phyloP scores from a whole-genome alignment of 2,329 filamentous ascomycete genomes.

The Fusarium ramigenum region DNA sequence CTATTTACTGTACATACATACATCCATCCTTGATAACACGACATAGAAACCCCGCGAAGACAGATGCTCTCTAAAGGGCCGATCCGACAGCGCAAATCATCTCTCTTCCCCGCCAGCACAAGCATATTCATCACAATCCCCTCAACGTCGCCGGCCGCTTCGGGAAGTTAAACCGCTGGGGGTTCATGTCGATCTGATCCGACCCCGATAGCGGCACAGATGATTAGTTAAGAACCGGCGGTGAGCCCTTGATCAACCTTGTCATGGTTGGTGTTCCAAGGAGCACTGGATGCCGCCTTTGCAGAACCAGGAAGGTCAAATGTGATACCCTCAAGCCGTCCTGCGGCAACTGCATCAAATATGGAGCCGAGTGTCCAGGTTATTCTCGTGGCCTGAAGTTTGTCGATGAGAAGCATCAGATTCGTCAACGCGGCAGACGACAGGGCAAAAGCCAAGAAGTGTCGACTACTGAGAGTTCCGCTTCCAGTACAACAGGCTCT shows the following conservation, averaged over 20 bases:
- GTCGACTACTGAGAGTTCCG: slow-evolving; percentile 10
- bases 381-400: slow-evolving; percentile 53
- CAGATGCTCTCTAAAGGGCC: background rate
- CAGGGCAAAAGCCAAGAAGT: slow-evolving; percentile 1
- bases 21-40: background rate
- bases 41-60: background rate
- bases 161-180: slow-evolving; percentile 31
- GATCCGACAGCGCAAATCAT: slow-evolving; percentile 22
- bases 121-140: slow-evolving; percentile 12
- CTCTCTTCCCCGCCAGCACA: slow-evolving; percentile 11
- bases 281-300: slow-evolving; percentile 52
- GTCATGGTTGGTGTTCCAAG: slow-evolving; percentile 52
- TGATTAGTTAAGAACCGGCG: slow-evolving; percentile 31
- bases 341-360: slow-evolving; percentile 52
- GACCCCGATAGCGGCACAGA: slow-evolving; percentile 31
- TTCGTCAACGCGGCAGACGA: slow-evolving; percentile 44
- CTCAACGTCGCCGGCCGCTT: slow-evolving; percentile 21
- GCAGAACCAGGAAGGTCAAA: slow-evolving; percentile 54
- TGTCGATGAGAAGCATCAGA: slow-evolving; percentile 51
- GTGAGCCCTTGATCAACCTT: slow-evolving; percentile 30
- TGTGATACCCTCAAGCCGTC: slow-evolving; percentile 57
- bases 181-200: slow-evolving; percentile 30
- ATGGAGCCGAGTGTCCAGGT: slow-evolving; percentile 52
- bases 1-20: background rate
- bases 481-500: slow-evolving; percentile 19